These are phyloP conservation scores for Zymoseptoria passerinii DNA, from an alignment of 2,329 filamentous ascomycete genomes.

Conservation along the genomic window DNA sequence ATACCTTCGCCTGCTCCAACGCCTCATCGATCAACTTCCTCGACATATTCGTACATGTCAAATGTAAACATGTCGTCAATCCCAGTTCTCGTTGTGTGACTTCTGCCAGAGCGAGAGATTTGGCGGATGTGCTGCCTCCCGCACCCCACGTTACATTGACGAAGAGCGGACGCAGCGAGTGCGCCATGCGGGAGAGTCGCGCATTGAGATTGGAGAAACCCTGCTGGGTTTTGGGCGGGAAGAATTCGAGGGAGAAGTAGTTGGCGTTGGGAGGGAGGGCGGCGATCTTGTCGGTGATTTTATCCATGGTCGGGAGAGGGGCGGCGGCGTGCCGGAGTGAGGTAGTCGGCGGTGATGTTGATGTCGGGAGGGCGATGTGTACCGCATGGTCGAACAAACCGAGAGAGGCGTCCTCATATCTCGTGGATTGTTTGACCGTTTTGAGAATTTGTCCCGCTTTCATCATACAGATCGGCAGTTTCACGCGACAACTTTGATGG, in stretches of 20 bases:
- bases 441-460: not conserved
- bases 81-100: conserved; percentile 87
- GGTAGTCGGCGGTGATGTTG: not conserved
- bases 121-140: conserved; percentile 80
- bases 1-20: conserved; percentile 77
- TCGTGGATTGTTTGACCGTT: not conserved
- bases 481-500: not conserved
- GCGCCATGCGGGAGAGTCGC: conserved; percentile 89
- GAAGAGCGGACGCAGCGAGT: conserved; percentile 82
- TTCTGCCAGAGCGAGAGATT: conserved; percentile 89
- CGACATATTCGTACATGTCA: conserved; percentile 98
- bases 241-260: conserved; percentile 98
- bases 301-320: conserved; percentile 47
- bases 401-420: not conserved
- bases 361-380: not conserved
- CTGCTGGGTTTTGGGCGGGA: conserved; percentile 94
- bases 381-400: not conserved
- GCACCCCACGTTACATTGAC: conserved; percentile 98
- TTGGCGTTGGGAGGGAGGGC: conserved; percentile 70
- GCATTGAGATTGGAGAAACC: conserved; percentile 90
- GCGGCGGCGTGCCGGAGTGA: not conserved
- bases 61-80: conserved; percentile 87
- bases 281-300: conserved; percentile 71
- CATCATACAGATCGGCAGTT: not conserved
- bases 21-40: conserved; percentile 76